Evolutionary conservation across 306 rosid genomes (phyloP).

Genomic region (Rosa persica): DNA sequence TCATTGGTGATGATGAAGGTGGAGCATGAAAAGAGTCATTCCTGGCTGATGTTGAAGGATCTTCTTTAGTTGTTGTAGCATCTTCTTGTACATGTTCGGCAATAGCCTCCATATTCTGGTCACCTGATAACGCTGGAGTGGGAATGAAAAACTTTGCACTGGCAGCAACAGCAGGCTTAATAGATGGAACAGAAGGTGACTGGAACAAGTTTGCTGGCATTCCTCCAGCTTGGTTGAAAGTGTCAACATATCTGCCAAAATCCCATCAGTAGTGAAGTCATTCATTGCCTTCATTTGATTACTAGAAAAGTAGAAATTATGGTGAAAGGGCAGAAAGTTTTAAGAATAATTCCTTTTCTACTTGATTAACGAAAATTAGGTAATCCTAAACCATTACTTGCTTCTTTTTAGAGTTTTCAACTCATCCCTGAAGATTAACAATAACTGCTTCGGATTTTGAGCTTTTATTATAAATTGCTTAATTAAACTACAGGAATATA

Average conservation of each 20-base stretch:
- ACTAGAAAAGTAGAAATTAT: not conserved
- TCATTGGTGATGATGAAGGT: conserved; percentile 23
- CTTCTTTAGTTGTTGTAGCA: conserved; percentile 26
- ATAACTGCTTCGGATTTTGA: not conserved
- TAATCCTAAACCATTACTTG: not conserved
- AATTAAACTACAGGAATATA: not conserved
- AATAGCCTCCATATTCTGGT: conserved; percentile 53
- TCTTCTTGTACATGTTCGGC: conserved; percentile 65
- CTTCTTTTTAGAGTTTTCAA: not conserved
- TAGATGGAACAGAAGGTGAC: conserved; percentile 61
- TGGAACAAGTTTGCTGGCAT: conserved; percentile 66
- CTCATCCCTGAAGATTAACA: not conserved
- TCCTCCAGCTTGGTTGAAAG: conserved; percentile 82
- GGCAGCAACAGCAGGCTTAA: conserved; percentile 59
- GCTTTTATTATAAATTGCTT: conserved; percentile 12
- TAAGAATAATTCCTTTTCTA: not conserved
- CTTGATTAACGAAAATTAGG: not conserved
- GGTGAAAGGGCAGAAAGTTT: not conserved
- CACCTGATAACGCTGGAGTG: conserved; percentile 49
- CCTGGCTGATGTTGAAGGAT: conserved; percentile 46
- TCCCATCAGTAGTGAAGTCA: not conserved
- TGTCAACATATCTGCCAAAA: conserved; percentile 84
- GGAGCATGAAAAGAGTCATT: conserved; percentile 49
- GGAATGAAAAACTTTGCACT: conserved; percentile 84
- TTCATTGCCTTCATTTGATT: not conserved